phyloP scores from a whole-genome alignment of 768 basidiomycete species.

The Amanita pallidorosea region DNA sequence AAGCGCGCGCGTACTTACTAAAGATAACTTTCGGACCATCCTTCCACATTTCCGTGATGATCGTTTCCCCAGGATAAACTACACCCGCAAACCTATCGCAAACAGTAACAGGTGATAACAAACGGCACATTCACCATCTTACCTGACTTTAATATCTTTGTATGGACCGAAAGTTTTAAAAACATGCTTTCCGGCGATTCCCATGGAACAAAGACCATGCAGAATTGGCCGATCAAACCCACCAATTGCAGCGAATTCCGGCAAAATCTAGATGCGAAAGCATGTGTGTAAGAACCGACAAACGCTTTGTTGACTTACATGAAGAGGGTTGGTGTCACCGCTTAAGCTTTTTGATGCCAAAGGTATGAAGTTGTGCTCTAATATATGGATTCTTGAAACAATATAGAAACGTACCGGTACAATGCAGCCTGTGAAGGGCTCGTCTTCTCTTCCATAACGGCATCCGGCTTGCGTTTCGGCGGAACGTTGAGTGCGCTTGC shows the following conservation, averaged over 20 bases:
- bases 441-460: slow-evolving; percentile 83
- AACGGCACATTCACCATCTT: slow-evolving; percentile 13
- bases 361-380: neutral
- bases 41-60: slow-evolving; percentile 98
- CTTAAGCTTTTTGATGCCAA: slow-evolving; percentile 46
- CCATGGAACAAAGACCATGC: slow-evolving; percentile 87
- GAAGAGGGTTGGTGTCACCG: slow-evolving; percentile 87
- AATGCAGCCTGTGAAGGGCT: slow-evolving; percentile 73
- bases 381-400: neutral
- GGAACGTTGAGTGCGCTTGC: slow-evolving; percentile 74
- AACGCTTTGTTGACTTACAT: slow-evolving; percentile 34
- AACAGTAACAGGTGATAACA: neutral
- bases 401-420: slow-evolving; percentile 53
- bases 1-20: slow-evolving; percentile 35
- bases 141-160: slow-evolving; percentile 94
- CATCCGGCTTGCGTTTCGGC: slow-evolving; percentile 80
- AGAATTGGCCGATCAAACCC: slow-evolving; percentile 88
- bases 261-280: slow-evolving; percentile 57
- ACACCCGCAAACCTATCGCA: slow-evolving; percentile 70
- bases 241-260: slow-evolving; percentile 90
- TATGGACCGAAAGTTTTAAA: slow-evolving; percentile 76
- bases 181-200: slow-evolving; percentile 88
- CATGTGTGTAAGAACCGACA: neutral
- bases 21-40: slow-evolving; percentile 88
- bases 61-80: slow-evolving; percentile 92